Percentiles rank a stretch among this genome's conserved stretches.
Conservation (phyloP, 228 moss, liverwort and hornwort species). For the Sphagnum magellanicum region DNA sequence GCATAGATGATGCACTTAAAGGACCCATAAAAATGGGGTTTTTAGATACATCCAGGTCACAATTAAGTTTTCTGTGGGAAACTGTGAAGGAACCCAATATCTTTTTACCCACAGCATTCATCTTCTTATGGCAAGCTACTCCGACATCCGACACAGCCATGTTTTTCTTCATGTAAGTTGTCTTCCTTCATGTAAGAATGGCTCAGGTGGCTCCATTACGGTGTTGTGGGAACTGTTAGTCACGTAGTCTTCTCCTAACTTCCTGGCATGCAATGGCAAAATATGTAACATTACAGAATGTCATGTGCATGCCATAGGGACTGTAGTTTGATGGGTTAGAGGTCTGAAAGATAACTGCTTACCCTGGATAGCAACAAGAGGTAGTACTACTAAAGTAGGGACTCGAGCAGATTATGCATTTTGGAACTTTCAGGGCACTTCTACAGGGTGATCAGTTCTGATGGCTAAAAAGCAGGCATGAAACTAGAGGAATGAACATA, state of each 20-base stretch:
- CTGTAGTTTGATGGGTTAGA: too few species aligned
- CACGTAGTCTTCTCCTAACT: neutral
- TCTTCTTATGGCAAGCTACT: constrained; percentile 96
- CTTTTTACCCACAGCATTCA: constrained; percentile 87
- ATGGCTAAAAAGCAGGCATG: too few species aligned
- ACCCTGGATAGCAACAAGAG: too few species aligned
- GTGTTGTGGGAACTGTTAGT: neutral
- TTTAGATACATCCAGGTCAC: constrained; percentile 50
- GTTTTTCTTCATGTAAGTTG: constrained; percentile 91
- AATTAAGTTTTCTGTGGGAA: constrained; percentile 77
- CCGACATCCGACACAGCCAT: constrained; percentile 97
- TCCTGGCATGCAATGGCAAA: neutral
- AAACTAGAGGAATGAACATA: too few species aligned
- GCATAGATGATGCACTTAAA: constrained; percentile 4
- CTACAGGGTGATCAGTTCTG: too few species aligned
- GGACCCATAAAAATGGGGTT: constrained; percentile 21
- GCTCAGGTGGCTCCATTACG: neutral
- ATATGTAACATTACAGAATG: too few species aligned
- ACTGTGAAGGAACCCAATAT: constrained; percentile 91
- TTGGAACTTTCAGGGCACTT: too few species aligned
- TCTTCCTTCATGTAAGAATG: neutral
- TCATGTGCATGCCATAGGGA: too few species aligned
- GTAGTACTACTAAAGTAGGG: too few species aligned
- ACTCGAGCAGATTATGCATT: too few species aligned
- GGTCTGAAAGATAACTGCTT: too few species aligned